These are phyloP conservation scores for Phialemonium atrogriseum DNA, from an alignment of 2,329 filamentous ascomycete genomes.

Conservation along the genomic window DNA sequence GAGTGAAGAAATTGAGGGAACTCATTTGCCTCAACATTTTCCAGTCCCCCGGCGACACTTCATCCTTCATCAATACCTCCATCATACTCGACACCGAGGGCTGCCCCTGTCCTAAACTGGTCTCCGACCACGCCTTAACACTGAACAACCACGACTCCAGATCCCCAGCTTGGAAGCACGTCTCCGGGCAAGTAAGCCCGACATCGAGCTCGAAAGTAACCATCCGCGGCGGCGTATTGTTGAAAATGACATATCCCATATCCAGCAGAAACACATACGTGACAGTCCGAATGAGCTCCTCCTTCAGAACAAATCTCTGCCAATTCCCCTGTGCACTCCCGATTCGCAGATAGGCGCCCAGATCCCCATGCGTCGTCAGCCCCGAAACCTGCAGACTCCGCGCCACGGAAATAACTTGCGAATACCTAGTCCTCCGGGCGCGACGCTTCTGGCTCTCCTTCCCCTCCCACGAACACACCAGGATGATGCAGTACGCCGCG, in stretches of 20 bases:
- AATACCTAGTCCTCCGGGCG: not conserved
- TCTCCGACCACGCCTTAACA: not conserved
- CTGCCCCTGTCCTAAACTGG: not conserved
- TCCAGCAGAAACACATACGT: not conserved
- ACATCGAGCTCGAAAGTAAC: not conserved
- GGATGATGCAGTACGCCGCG: not conserved
- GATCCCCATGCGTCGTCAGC: not conserved
- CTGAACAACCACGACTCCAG: not conserved
- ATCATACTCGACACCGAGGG: not conserved
- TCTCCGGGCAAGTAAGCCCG: not conserved
- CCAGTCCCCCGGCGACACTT: not conserved
- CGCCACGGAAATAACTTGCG: not conserved
- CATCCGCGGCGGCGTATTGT: not conserved
- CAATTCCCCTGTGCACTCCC: not conserved
- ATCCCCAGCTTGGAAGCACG: not conserved
- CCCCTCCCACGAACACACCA: not conserved
- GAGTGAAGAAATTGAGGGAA: not conserved
- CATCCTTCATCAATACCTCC: not conserved
- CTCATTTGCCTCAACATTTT: not conserved
- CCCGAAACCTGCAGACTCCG: not conserved
- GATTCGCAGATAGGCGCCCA: not conserved
- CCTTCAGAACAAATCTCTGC: not conserved
- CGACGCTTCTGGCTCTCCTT: not conserved
- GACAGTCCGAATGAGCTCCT: not conserved
- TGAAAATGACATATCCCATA: not conserved